Evolutionary conservation across 352 stramenopile species (phyloP), one percentile per base, ranked within the genome.

Genomic region (Pythium sp.): DNA sequence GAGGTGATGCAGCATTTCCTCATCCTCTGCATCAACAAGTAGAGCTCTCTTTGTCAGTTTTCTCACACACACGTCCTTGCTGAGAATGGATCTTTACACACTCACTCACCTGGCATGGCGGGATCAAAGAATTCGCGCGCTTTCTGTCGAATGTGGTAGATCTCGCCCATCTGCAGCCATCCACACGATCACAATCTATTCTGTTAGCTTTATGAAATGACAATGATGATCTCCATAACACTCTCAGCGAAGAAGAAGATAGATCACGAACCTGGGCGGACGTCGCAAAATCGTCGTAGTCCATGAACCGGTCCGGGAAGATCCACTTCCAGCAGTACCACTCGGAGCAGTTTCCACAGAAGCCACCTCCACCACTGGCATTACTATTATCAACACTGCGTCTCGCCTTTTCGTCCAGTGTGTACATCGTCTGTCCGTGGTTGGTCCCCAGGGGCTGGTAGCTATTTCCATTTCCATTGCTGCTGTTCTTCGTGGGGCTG

Each of bases 251-350:
- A 26, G 24, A 26, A 26, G 24, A 26, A 26, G 24, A 26, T 26
- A 26, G 24, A 26, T 26, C 24, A 26, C 24, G 24, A 26, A 91
- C 80, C 72, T 86, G 75, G 18, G 81, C 80, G 6, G 80, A 77
- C 24, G 76, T 77, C 6, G 74, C 81, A 76, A 91, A 91, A 67
- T 91, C 82, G 51, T 88, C 82, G 64, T 91, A 91, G 58, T 87
- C 82, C 1, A 64, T 62, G 41, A 89, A 77, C 2, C 78, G 80
- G 2, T 87, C 74, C 0, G 80, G 79, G 36, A 88, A 84, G 62
- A 87, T 49, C 80, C 80, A 89, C 24, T 86, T 85, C 82, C 80
- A 89, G 75, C 82, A 91, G 15, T 65, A 71, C 80, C 73, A 87
- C 11, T 81, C 70, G 22, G 70, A 75, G 53, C 78, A 88, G 5